Conservation (phyloP, 768 basidiomycete species). For the Psilocybe cubensis region DNA sequence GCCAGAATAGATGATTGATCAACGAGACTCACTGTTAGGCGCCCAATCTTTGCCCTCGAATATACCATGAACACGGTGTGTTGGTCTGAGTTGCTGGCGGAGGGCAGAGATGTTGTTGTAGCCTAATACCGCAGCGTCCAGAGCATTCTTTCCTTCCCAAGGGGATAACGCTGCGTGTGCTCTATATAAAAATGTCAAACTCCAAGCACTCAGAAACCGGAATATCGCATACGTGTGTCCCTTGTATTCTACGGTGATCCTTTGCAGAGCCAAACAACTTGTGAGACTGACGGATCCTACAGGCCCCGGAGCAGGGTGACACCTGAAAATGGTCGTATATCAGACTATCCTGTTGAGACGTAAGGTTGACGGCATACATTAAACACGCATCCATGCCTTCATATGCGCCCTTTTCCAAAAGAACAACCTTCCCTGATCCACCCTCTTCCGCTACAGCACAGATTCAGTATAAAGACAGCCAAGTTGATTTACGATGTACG, state of each 20-base stretch:
- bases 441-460: conserved; percentile 74
- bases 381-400: conserved; percentile 77
- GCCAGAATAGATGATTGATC: not conserved
- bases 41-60: conserved; percentile 79
- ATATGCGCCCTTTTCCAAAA: conserved; percentile 77
- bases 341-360: not conserved
- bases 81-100: conserved; percentile 81
- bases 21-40: conserved; percentile 56
- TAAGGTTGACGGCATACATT: conserved; percentile 48
- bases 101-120: conserved; percentile 81
- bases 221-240: conserved; percentile 66
- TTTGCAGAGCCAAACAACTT: conserved; percentile 64
- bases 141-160: conserved; percentile 83
- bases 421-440: conserved; percentile 68
- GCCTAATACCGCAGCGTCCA: conserved; percentile 87
- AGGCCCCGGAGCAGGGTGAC: conserved; percentile 82
- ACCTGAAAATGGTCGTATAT: conserved; percentile 46
- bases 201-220: not conserved
- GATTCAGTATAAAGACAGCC: not conserved
- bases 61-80: conserved; percentile 79
- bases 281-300: conserved; percentile 67
- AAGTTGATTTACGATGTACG: not conserved
- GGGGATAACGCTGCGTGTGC: conserved; percentile 81
- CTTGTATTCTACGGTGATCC: conserved; percentile 62
- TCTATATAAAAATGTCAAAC: conserved; percentile 35